Evolutionary conservation across 2,329 filamentous ascomycete genomes (phyloP), one percentile per base, ranked within the genome.

Genomic region (Aspergillus oerlinghausenensis): DNA sequence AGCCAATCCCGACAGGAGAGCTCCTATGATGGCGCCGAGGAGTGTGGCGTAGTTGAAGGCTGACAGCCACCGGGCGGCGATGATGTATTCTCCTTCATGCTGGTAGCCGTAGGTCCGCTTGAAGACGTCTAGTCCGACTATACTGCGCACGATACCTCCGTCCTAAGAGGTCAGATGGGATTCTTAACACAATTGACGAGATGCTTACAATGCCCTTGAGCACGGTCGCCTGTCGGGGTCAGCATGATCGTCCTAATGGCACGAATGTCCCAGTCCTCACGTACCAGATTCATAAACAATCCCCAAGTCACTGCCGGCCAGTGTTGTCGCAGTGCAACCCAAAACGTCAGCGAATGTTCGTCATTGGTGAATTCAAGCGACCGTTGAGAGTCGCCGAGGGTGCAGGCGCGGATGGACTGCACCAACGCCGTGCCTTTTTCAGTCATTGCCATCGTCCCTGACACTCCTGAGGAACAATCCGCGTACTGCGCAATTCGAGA

Each of bases 21-120:
- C 66, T 4, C 67, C 67, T 2, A 69, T 49, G 23, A 68, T 64
- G 19, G 61, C 62, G 1, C 67, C 67, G 4, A 70, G 51, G 0
- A 64, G 57, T 21, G 66, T 68, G 51, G 65, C 67, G 42, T 67
- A 67, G 43, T 65, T 63, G 48, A 70, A 67, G 10, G 67, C 67
- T 1, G 67, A 66, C 3, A 65, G 55, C 67, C 67, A 70, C 3
- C 54, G 62, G 0, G 67, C 63, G 0, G 66, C 59, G 9, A 70
- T 60, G 9, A 68, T 62, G 50, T 66, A 66, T 4, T 53, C 49
- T 19, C 66, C 67, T 19, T 67, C 49, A 28, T 60, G 54, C n/a
- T 63, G 38, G 54, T 68, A 69, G n/a, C 67, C 67, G 47, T 66
- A 69, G 3, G 57, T 66, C 38, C 63, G 51, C 25, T 69, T 67